Conservation (phyloP, 2,329 filamentous ascomycete species). For the Berkeleyomyces rouxiae region DNA sequence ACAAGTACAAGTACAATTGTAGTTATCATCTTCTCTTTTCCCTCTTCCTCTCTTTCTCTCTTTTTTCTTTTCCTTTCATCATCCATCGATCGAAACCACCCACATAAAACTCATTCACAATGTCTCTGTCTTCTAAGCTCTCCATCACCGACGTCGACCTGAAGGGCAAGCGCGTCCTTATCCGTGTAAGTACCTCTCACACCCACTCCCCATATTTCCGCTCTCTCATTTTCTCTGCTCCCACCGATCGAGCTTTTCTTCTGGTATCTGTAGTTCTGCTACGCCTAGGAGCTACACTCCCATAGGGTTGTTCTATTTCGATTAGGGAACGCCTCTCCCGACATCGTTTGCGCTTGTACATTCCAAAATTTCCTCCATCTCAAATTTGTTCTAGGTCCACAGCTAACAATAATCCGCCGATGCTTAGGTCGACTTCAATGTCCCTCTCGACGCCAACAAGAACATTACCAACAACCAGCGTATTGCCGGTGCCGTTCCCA, state of each 20-base stretch:
- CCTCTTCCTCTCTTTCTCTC: neutral
- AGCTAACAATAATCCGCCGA: neutral
- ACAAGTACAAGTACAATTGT: neutral
- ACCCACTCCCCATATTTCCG: neutral
- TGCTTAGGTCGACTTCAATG: conserved; percentile 93
- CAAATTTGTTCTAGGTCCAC: neutral
- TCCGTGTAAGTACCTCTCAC: conserved; percentile 54
- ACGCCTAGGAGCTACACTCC: neutral
- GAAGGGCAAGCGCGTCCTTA: conserved; percentile 95
- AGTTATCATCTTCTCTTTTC: neutral
- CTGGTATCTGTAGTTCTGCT: neutral
- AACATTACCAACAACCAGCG: conserved; percentile 97
- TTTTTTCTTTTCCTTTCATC: conserved; percentile 15
- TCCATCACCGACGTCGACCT: conserved; percentile 91
- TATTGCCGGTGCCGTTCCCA: conserved; percentile 87
- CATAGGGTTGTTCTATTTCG: neutral
- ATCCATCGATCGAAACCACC: conserved; percentile 16
- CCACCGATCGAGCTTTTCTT: neutral
- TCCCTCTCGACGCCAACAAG: conserved; percentile 82
- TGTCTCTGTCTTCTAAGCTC: conserved; percentile 99
- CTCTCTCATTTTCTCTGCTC: neutral
- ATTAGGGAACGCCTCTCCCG: neutral
- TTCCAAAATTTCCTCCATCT: neutral
- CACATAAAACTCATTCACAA: conserved; percentile 29
- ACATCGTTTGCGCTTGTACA: neutral